Evolutionary conservation across 805 yeast species (phyloP), one percentile per base, ranked within the genome.

Genomic region (Saturnispora saitoi): DNA sequence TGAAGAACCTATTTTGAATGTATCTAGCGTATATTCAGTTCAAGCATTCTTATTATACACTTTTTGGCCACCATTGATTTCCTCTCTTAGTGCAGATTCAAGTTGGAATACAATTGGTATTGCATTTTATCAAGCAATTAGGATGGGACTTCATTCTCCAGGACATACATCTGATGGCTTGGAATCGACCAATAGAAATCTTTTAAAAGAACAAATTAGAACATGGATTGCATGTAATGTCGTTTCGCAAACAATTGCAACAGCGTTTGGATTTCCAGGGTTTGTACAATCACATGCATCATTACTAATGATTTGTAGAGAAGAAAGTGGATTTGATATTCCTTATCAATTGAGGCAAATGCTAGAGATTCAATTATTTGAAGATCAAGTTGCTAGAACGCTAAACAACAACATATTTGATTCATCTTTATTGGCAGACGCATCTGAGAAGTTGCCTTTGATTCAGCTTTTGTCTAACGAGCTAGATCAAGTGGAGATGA

Each of bases 141-240:
- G 97, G 48, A 85, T 91, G 14, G 98, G 99, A 0, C 70, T 93
- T 26, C 96, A 93, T 59, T 76, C 89, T 20, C 93, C 89, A 0
- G 91, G 86, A 19, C 72, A 69, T 48, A 70, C 75, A 31, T 68
- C 75, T 40, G 75, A 72, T 43, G 74, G 75, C 32, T 68, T 70
- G 62, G 70, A 67, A 57, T 69, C 72, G 48, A 69, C 59, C 51
- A 75, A 63, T 70, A 68, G 68, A 42, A 66, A 66, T 32, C 64
- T 80, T 58, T 64, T 85, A 14, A 76, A 76, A 26, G 99, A 93
- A 65, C 95, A 88, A 58, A 73, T 81, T 31, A 76, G 83, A 51
- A 91, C 99, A 0, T 91, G 99, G 99, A 78, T 87, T n/a, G 78
- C 87, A 10, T 88, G 96, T 60, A 93, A 93, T 61, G 76, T 86